Evolutionary conservation across 371 early-diverging fungal genomes (phyloP), one percentile per base, ranked within the genome.

Genomic region (Mortierella sp.): DNA sequence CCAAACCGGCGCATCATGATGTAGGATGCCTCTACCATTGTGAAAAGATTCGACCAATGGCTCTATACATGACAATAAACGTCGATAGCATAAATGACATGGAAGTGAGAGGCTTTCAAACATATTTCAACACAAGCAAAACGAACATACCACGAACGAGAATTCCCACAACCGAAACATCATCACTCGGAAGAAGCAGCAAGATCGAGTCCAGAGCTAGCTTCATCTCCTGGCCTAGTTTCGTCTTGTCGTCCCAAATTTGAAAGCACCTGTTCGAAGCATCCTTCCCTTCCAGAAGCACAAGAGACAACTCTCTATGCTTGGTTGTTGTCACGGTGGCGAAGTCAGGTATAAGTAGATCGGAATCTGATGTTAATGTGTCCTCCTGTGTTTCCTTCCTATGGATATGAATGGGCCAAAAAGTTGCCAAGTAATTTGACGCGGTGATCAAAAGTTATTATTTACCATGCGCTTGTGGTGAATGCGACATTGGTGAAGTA

Each of bases 181-280:
- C 53, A 12, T 64, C 58, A 31, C 31, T 23, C 3, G 64, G 64
- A 23, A 3, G 23, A 56, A 57, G 64, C 52, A 19, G 18, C 19
- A 57, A 21, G 2, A 57, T 64, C 21, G 64, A 51, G 51, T 64
- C 64, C 45, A 64, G 38, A 10, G 64, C 56, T 9, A 64, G 58
- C 27, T 64, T 57, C 64, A 64, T 56, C 43, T 57, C 64, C 42
- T 60, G 16, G 24, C 61, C 61, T 9, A 62, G 23, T 34, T 64
- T 64, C 6, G 65, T 64, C n/a, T 38, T 64, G 42, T 58, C 65
- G 28, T 64, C 65, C 65, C 58, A 64, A n/a, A 64, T 64, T 55
- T 63, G 56, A 34, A 63, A 54, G 18, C 1, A 18, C 34, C 31
- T 61, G 62, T 61, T 61, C 28, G 54, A 1, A 2, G 55, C 55